Evolutionary conservation across 2,329 filamentous ascomycete genomes (phyloP).

Genomic region (Monilinia fructigena): DNA sequence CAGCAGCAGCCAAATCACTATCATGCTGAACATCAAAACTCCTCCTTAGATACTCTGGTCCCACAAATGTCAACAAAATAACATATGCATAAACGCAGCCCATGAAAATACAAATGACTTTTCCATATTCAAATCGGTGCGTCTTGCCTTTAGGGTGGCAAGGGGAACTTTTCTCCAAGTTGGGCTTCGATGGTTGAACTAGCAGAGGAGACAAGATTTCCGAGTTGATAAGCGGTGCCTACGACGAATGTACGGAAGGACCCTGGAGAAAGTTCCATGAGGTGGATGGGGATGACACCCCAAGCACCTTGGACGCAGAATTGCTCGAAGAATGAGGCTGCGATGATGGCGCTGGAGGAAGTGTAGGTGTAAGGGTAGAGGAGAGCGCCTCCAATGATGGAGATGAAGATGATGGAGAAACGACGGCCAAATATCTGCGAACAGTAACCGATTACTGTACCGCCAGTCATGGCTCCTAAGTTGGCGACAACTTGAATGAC

Average conservation of each 20-base stretch:
- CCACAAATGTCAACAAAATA: constrained; percentile 22
- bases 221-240: constrained; percentile 70
- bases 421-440: constrained; percentile 69
- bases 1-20: constrained; percentile 19
- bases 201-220: constrained; percentile 71
- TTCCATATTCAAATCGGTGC: constrained; percentile 69
- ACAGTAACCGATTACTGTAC: constrained; percentile 63
- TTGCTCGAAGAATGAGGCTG: constrained; percentile 80
- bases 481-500: constrained; percentile 72
- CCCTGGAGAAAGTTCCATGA: constrained; percentile 70
- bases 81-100: constrained; percentile 44
- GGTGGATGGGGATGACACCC: constrained; percentile 71
- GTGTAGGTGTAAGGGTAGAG: constrained; percentile 82
- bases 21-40: constrained; percentile 24
- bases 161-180: constrained; percentile 70
- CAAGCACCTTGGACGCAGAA: constrained; percentile 77
- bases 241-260: constrained; percentile 71
- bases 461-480: constrained; percentile 67
- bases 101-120: constrained; percentile 90
- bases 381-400: constrained; percentile 67
- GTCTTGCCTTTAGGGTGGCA: constrained; percentile 55
- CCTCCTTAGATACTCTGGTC: constrained; percentile 17
- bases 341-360: constrained; percentile 62
- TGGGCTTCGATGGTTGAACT: constrained; percentile 77
- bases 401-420: constrained; percentile 65